phyloP scores from a whole-genome alignment of 75 land plant species.

The Picea sitchensis region DNA sequence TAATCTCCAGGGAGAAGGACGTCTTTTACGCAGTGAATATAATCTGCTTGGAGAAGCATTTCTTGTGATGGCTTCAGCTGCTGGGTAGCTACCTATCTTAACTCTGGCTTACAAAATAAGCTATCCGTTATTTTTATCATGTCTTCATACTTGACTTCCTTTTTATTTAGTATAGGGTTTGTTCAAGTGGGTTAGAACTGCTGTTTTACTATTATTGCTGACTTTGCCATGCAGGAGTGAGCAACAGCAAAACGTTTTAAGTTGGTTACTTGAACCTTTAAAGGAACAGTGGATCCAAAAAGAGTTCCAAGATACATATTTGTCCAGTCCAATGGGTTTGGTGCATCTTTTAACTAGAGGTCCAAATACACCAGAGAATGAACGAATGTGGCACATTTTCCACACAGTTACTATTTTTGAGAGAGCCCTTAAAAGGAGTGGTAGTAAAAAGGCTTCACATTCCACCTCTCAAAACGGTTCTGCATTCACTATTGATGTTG shows the following conservation, averaged over 20 bases:
- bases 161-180: background rate
- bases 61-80: slow-evolving; percentile 87
- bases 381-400: slow-evolving; percentile 87
- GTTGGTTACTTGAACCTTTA: slow-evolving; percentile 90
- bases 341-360: slow-evolving; percentile 39
- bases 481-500: slow-evolving; percentile 15
- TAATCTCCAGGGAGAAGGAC: slow-evolving; percentile 66
- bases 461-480: slow-evolving; percentile 22
- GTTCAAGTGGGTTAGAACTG: background rate
- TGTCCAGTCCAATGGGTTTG: slow-evolving; percentile 64
- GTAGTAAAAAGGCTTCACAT: slow-evolving; percentile 32
- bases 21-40: slow-evolving; percentile 73
- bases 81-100: slow-evolving; percentile 62
- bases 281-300: slow-evolving; percentile 67
- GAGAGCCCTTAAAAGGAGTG: slow-evolving; percentile 87
- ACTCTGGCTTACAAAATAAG: background rate
- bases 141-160: background rate
- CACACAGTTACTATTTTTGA: slow-evolving; percentile 95
- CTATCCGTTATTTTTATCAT: background rate
- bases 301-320: slow-evolving; percentile 77
- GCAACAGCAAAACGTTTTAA: slow-evolving; percentile 81
- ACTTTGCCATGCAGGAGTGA: slow-evolving; percentile 39
- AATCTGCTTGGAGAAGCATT: slow-evolving; percentile 92
- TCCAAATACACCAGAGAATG: slow-evolving; percentile 26
- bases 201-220: background rate